A percentile compares a stretch with the other conserved stretches of the same genome.
phyloP scores from a whole-genome alignment of 1,139 yeast species.

The Yamadazyma pseudoaaseri region DNA sequence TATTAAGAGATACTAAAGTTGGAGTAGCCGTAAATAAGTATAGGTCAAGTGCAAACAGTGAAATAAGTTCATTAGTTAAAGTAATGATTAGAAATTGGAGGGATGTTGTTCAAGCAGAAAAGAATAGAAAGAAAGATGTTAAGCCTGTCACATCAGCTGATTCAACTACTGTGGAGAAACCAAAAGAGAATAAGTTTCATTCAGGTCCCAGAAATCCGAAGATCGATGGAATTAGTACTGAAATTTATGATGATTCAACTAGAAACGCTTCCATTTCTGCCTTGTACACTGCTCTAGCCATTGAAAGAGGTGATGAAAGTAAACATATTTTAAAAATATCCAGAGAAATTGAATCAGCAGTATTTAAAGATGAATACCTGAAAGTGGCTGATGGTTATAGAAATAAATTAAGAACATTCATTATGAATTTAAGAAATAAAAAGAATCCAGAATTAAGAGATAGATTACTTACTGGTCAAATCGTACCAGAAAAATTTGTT shows the following conservation, averaged over 20 bases:
- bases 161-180: slow-evolving; percentile 18
- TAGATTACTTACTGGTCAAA: slow-evolving; percentile 63
- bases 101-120: slow-evolving; percentile 79
- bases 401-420: slow-evolving; percentile 77
- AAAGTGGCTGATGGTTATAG: slow-evolving; percentile 61
- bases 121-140: slow-evolving; percentile 43
- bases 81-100: slow-evolving; percentile 87
- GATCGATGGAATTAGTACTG: slow-evolving; percentile 75
- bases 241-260: slow-evolving; percentile 68
- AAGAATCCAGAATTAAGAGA: slow-evolving; percentile 82
- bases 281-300: slow-evolving; percentile 83
- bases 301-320: slow-evolving; percentile 61
- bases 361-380: slow-evolving; percentile 58
- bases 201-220: slow-evolving; percentile 68
- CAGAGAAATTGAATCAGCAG: slow-evolving; percentile 71
- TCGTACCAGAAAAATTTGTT: slow-evolving; percentile 64
- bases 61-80: slow-evolving; percentile 70
- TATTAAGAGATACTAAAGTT: slow-evolving; percentile 90
- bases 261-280: slow-evolving; percentile 85
- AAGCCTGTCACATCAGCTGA: slow-evolving; percentile 5
- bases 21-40: slow-evolving; percentile 95
- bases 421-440: slow-evolving; percentile 83
- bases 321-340: slow-evolving; percentile 61
- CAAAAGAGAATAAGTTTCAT: slow-evolving; percentile 22
- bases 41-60: slow-evolving; percentile 64